Percentiles rank a stretch among this genome's conserved stretches.
Evolutionary conservation across 306 rosid genomes (phyloP).

Genomic region (Rubus parviflorus): DNA sequence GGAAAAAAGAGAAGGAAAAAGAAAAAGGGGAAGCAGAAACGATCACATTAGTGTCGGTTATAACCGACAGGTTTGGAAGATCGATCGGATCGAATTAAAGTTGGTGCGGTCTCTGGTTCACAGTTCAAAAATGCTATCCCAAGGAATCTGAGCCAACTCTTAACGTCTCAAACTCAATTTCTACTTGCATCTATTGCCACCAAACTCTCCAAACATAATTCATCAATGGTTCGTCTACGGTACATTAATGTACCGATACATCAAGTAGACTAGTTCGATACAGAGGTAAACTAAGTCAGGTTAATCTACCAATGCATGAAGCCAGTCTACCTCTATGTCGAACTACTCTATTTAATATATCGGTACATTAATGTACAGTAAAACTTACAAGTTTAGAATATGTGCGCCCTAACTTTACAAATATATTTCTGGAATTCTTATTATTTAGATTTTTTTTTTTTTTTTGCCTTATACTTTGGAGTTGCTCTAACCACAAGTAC

Average conservation of each 20-base stretch:
- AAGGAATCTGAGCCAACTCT: neutral
- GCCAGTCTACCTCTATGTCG: too few relatives aligned
- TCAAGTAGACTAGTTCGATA: too few relatives aligned
- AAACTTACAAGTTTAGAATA: neutral
- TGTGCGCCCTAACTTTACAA: neutral
- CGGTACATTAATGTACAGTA: too few relatives aligned
- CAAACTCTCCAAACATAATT: too few relatives aligned
- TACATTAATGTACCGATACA: too few relatives aligned
- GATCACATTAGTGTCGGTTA: neutral
- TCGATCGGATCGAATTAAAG: neutral
- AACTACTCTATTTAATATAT: too few relatives aligned
- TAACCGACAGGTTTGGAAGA: neutral
- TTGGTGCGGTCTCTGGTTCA: too few relatives aligned
- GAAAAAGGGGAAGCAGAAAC: neutral
- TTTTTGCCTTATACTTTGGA: neutral
- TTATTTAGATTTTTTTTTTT: neutral
- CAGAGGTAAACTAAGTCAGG: too few relatives aligned
- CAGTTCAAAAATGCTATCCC: neutral
- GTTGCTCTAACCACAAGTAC: neutral
- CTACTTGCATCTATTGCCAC: neutral
- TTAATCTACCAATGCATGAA: too few relatives aligned
- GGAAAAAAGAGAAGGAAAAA: neutral
- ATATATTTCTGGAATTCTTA: neutral
- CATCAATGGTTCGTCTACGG: too few relatives aligned
- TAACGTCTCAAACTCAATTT: neutral